phyloP scores from a whole-genome alignment of 2,329 filamentous ascomycete genomes.

The Orbilia quercus region DNA sequence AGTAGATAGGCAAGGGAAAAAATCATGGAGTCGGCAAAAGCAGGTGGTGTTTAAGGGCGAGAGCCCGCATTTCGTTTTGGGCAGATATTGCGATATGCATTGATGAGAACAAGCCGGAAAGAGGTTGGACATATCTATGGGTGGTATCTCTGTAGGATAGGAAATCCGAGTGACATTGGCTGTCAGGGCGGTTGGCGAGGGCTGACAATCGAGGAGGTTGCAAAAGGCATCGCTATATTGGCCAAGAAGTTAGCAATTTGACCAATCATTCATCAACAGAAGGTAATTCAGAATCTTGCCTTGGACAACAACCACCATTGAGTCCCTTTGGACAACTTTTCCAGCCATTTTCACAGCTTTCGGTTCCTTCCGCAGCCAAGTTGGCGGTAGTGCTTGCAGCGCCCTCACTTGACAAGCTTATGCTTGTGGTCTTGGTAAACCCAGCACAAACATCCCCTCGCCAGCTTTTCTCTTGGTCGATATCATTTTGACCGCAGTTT shows the following conservation, averaged over 20 bases:
- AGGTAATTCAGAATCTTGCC: not conserved
- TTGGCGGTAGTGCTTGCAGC: not conserved
- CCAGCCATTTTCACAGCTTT: conserved; percentile 43
- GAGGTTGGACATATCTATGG: conserved; percentile 28
- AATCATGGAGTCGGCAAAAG: conserved; percentile 44
- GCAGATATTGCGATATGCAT: conserved; percentile 44
- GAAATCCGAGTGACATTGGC: conserved; percentile 28
- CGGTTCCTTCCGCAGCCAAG: not conserved
- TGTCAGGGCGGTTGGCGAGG: conserved; percentile 13
- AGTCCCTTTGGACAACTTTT: conserved; percentile 33
- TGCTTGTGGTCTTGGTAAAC: conserved; percentile 20
- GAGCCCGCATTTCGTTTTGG: conserved; percentile 16
- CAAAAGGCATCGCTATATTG: conserved; percentile 27
- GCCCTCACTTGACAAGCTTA: conserved; percentile 17
- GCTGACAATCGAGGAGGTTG: conserved; percentile 44
- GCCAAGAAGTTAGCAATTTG: not conserved
- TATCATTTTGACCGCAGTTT: conserved; percentile 42
- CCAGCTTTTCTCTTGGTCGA: conserved; percentile 34
- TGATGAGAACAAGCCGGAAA: conserved; percentile 45
- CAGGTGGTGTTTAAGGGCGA: conserved; percentile 45
- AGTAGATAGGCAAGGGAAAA: conserved; percentile 38
- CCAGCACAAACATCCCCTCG: conserved; percentile 31
- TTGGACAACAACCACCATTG: conserved; percentile 49
- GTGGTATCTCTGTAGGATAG: conserved; percentile 35
- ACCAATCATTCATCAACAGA: too few relatives aligned